Evolutionary conservation across 2,329 filamentous ascomycete genomes (phyloP), one percentile per base, ranked within the genome.

Genomic region (Trichoderma sp.): DNA sequence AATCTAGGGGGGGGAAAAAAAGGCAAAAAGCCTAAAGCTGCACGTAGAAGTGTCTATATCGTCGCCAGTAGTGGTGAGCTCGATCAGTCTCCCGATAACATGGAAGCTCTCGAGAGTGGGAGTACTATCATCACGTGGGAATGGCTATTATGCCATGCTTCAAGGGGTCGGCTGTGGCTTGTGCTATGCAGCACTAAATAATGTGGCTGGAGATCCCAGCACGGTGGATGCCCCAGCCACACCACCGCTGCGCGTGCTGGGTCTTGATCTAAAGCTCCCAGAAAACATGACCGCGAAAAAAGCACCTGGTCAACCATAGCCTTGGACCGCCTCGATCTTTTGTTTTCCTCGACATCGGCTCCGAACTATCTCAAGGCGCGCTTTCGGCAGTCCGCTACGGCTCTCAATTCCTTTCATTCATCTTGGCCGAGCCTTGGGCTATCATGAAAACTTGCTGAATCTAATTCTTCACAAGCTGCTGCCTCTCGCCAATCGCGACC

Each of bases 201-300:
- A 11, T 43, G 60, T 64, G 60, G 60, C 60, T 64, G 14, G 32
- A 34, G 34, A 43, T 21, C 3, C 6, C 28, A 43, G 28, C 13
- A n/a, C 18, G 4, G 52, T 24, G 54, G 32, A 18, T 16, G 16
- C 60, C 24, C 59, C 58, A 70, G 56, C 64, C 68, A 70, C 68
- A 70, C 58, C 59, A 70, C 65, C 59, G 68, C 68, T 69, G 68
- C 68, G 68, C 67, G 67, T 64, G 24, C 56, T 60, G 11, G 51
- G 37, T 24, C 54, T 28, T n/a, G 30, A 56, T 56, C 54, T 34
- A 43, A 46, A 68, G 66, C 66, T 70, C 34, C 65, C 32, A 56
- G 63, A 52, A 51, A 68, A 46, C 59, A 59, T 68, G 55, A 68
- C 66, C 69, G 66, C 65, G 65, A 70, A 68, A 70, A 70, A 70